A percentile compares a stretch with the other conserved stretches of the same genome.
phyloP scores from a whole-genome alignment of 2,329 filamentous ascomycete species.

The Stemphylium vesicarium region DNA sequence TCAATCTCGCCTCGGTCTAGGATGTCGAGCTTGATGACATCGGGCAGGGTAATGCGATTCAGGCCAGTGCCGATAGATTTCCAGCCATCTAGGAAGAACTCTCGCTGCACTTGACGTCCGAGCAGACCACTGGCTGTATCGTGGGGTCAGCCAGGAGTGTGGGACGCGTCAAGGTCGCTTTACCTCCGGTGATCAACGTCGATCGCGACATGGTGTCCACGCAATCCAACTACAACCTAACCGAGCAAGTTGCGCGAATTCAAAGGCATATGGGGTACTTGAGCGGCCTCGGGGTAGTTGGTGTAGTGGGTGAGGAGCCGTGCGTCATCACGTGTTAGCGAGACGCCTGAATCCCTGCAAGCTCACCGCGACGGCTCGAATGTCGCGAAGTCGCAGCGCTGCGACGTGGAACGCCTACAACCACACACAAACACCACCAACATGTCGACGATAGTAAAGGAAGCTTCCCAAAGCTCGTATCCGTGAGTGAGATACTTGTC shows the following conservation, averaged over 20 bases:
- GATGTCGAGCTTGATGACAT: constrained; percentile 63
- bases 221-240: neutral
- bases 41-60: constrained; percentile 73
- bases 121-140: constrained; percentile 73
- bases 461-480: constrained; percentile 76
- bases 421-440: constrained; percentile 11
- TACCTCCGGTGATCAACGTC: constrained; percentile 77
- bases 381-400: constrained; percentile 20
- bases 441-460: constrained; percentile 86
- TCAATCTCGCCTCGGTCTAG: constrained; percentile 55
- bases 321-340: constrained; percentile 14
- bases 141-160: constrained; percentile 18
- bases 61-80: constrained; percentile 58
- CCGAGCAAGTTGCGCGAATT: neutral
- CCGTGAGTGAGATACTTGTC: constrained; percentile 54
- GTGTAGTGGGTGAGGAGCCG: neutral
- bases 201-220: constrained; percentile 52
- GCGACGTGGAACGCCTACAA: constrained; percentile 11
- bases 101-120: constrained; percentile 76
- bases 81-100: constrained; percentile 72
- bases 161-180: constrained; percentile 5
- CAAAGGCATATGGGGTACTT: neutral
- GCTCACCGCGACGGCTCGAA: constrained; percentile 11
- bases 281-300: neutral
- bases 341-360: constrained; percentile 14